phyloP scores from a whole-genome alignment of 768 basidiomycete genomes.

The Cystofilobasidium macerans region DNA sequence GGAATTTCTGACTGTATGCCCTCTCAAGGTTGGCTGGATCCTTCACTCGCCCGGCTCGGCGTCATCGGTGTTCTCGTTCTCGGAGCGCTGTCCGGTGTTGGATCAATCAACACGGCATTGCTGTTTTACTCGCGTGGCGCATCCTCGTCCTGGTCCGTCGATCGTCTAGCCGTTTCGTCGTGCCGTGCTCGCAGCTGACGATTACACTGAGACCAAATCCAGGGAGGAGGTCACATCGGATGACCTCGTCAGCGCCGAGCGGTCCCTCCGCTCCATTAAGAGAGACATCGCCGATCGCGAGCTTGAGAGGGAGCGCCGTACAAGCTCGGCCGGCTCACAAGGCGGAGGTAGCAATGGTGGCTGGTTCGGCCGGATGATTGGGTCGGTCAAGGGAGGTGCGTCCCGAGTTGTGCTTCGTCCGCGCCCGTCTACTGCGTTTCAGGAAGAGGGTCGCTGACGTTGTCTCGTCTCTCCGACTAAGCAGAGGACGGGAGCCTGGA shows the following conservation, averaged over 20 bases:
- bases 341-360: background rate
- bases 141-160: background rate
- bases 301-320: background rate
- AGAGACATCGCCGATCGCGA: conserved; percentile 2
- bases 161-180: too few relatives aligned
- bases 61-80: conserved; percentile 68
- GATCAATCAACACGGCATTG: conserved; percentile 17
- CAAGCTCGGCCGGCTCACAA: background rate
- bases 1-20: too few relatives aligned
- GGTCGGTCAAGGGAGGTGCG: background rate
- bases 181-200: background rate
- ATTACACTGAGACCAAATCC: too few relatives aligned
- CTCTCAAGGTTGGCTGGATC: conserved; percentile 41
- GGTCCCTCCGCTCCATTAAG: conserved; percentile 6
- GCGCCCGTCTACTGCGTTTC: background rate
- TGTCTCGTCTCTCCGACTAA: background rate
- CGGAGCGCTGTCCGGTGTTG: conserved; percentile 60
- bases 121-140: conserved; percentile 12
- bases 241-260: conserved; percentile 21
- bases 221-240: conserved; percentile 20
- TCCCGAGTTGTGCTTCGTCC: background rate
- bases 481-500: background rate
- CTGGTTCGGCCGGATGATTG: background rate
- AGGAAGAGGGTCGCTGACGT: background rate
- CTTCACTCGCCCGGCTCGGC: conserved; percentile 53